Evolutionary conservation across 2,329 filamentous ascomycete species (phyloP).

Genomic region (Neofusicoccum parvum): DNA sequence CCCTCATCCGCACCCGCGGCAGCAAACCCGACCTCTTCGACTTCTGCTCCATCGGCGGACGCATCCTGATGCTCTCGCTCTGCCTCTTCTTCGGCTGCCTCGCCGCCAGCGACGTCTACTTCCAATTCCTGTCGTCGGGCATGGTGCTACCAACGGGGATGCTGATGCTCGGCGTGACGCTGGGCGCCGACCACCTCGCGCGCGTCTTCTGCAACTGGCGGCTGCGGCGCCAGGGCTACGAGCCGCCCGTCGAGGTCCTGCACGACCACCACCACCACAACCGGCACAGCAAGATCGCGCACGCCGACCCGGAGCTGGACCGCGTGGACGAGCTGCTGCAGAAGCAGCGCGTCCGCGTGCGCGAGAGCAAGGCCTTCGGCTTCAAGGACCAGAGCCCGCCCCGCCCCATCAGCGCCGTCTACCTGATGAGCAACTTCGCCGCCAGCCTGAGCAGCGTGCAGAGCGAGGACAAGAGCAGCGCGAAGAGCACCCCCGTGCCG

Average conservation of each 20-base stretch:
- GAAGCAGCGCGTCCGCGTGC: background rate
- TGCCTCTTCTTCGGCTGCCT: conserved; percentile 37
- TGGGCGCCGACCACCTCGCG: conserved; percentile 35
- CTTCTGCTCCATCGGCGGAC: conserved; percentile 38
- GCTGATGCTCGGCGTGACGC: conserved; percentile 37
- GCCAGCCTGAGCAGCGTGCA: background rate
- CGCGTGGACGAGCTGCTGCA: conserved; percentile 26
- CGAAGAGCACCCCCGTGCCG: background rate
- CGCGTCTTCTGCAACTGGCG: conserved; percentile 34
- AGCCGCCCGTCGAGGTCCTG: background rate
- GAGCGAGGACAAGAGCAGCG: background rate
- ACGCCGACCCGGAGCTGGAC: background rate
- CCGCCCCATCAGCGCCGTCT: background rate
- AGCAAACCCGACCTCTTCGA: conserved; percentile 45
- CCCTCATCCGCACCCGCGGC: conserved; percentile 38
- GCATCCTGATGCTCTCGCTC: conserved; percentile 31
- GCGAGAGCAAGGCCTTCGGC: background rate
- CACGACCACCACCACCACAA: background rate
- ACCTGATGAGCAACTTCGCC: conserved; percentile 1
- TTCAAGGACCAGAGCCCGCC: background rate
- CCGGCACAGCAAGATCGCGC: background rate
- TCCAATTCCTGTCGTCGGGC: conserved; percentile 34
- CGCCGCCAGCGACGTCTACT: conserved; percentile 28
- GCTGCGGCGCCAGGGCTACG: conserved; percentile 24
- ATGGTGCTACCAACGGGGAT: conserved; percentile 39